Percentiles rank a stretch among this genome's conserved stretches.
Conservation (phyloP, 2,329 filamentous ascomycete species). For the Pleoardoris graminearum region DNA sequence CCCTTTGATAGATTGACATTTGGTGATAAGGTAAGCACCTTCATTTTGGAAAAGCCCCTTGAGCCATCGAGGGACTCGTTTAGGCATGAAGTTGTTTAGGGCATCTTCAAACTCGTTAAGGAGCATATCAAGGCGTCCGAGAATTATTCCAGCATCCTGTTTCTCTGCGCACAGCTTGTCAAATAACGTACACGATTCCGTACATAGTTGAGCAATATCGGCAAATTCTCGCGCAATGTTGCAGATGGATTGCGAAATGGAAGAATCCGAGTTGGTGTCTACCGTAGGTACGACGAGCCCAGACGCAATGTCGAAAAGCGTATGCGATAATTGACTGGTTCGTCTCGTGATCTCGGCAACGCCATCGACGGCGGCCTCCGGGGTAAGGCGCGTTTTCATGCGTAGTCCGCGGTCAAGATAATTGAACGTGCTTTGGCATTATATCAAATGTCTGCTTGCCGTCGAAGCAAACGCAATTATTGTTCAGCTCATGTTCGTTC, state of each 20-base stretch:
- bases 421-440: not conserved
- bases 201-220: slow-evolving; percentile 4
- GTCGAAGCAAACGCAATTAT: not conserved
- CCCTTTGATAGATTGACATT: slow-evolving; percentile 1
- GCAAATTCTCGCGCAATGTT: slow-evolving; percentile 1
- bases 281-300: not conserved
- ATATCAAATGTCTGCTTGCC: not conserved
- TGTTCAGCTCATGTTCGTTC: not conserved
- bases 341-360: not conserved
- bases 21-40: not conserved
- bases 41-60: not conserved
- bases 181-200: not conserved
- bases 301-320: slow-evolving; percentile 4
- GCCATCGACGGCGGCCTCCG: slow-evolving; percentile 1
- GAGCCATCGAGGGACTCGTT: not conserved
- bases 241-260: not conserved
- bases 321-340: slow-evolving; percentile 4
- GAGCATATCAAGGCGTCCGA: not conserved
- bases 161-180: not conserved
- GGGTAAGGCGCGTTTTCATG: not conserved
- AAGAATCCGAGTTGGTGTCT: not conserved
- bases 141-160: not conserved
- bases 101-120: not conserved
- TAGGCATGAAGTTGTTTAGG: not conserved
- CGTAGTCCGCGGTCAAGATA: not conserved